A percentile compares a stretch with the other conserved stretches of the same genome.
These are phyloP conservation scores for Jackrogersella minutella DNA, from an alignment of 495 filamentous ascomycete species.

Conservation along the genomic window DNA sequence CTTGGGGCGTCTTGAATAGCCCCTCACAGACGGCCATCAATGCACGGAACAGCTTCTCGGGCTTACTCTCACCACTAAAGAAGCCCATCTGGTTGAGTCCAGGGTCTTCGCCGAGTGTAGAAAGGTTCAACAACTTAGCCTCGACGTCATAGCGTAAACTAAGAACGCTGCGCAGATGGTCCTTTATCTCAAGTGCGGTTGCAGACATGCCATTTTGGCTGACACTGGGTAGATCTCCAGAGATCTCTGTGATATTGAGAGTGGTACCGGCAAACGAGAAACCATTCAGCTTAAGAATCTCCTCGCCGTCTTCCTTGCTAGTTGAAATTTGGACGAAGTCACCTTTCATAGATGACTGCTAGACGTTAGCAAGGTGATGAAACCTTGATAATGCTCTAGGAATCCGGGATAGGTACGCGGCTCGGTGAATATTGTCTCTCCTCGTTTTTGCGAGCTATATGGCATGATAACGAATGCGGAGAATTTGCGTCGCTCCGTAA, in stretches of 20 bases:
- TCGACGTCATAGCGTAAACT: slow-evolving; percentile 72
- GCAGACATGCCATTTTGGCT: slow-evolving; percentile 45
- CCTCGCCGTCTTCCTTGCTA: slow-evolving; percentile 66
- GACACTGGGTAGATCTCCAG: slow-evolving; percentile 40
- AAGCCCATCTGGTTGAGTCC: slow-evolving; percentile 74
- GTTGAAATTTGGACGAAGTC: slow-evolving; percentile 73
- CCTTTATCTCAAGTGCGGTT: slow-evolving; percentile 54
- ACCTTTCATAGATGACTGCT: slow-evolving; percentile 74
- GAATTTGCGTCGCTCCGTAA: slow-evolving; percentile 49
- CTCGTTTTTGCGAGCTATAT: slow-evolving; percentile 56
- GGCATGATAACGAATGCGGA: slow-evolving; percentile 60
- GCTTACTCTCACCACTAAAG: slow-evolving; percentile 72
- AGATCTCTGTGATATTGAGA: slow-evolving; percentile 59
- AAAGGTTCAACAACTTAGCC: slow-evolving; percentile 80
- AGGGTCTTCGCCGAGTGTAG: slow-evolving; percentile 72
- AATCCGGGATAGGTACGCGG: slow-evolving; percentile 47
- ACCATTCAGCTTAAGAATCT: slow-evolving; percentile 68
- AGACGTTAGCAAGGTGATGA: slow-evolving; percentile 75
- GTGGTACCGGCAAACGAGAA: slow-evolving; percentile 69
- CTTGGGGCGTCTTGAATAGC: slow-evolving; percentile 68
- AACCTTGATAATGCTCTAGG: slow-evolving; percentile 57
- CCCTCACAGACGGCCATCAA: slow-evolving; percentile 82
- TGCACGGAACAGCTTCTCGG: slow-evolving; percentile 87
- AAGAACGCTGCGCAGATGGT: slow-evolving; percentile 64
- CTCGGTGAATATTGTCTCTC: slow-evolving; percentile 53